Conservation (phyloP, 2,329 filamentous ascomycete species). For the Orbilia javanica region DNA sequence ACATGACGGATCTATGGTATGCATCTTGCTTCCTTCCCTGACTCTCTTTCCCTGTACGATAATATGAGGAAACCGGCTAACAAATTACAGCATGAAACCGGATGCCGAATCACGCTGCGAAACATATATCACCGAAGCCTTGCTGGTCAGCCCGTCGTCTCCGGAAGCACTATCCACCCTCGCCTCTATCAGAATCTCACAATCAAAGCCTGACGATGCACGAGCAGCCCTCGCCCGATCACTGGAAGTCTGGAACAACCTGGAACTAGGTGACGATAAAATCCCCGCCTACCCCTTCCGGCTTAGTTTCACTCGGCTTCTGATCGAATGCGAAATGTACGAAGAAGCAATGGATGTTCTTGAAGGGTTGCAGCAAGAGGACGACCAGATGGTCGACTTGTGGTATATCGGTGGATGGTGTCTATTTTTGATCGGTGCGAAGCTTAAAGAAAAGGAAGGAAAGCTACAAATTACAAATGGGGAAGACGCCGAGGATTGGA, state of each 20-base stretch:
- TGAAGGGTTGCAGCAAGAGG: constrained; percentile 84
- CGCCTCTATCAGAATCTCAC: constrained; percentile 92
- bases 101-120: constrained; percentile 93
- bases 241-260: constrained; percentile 83
- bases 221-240: constrained; percentile 81
- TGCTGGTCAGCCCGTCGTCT: constrained; percentile 82
- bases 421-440: constrained; percentile 81
- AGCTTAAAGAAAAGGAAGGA: constrained; percentile 68
- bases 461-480: constrained; percentile 64
- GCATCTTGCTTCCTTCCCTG: constrained; percentile 62
- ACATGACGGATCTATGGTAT: constrained; percentile 97
- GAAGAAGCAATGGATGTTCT: constrained; percentile 86
- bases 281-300: constrained; percentile 89
- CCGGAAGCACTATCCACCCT: constrained; percentile 95
- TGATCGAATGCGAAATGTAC: constrained; percentile 92
- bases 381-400: constrained; percentile 93
- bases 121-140: constrained; percentile 87
- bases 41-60: neutral
- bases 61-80: neutral
- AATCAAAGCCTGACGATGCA: constrained; percentile 82
- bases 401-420: constrained; percentile 99
- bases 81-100: constrained; percentile 75
- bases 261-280: constrained; percentile 66
- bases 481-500: constrained; percentile 65
- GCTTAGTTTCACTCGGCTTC: constrained; percentile 83